Conservation (phyloP, 2,329 filamentous ascomycete species). For the Ceratocystis destructans region DNA sequence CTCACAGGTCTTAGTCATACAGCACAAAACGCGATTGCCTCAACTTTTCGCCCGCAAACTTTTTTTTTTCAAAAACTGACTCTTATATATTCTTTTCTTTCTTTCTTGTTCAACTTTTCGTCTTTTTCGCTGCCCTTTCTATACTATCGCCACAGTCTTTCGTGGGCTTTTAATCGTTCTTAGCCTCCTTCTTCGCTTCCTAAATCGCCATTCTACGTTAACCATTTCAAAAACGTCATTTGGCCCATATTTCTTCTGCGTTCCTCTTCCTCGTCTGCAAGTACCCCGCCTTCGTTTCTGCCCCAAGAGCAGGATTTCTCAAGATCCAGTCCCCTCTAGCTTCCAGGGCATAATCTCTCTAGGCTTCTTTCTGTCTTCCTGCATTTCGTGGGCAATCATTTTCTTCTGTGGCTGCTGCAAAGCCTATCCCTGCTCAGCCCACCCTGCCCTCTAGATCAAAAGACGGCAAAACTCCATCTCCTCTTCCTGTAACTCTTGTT, state of each 20-base stretch:
- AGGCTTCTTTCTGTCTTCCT: not conserved
- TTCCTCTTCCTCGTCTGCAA: not conserved
- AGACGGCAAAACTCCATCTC: no score
- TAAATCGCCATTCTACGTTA: not conserved
- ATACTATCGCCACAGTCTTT: no score
- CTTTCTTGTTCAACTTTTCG: not conserved
- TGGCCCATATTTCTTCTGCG: not conserved
- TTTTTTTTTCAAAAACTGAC: not conserved
- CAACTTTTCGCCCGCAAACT: not conserved
- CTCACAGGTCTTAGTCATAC: not conserved
- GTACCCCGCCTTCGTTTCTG: constrained; percentile 3
- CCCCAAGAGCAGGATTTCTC: not conserved
- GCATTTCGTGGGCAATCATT: not conserved
- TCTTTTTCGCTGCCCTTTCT: no score
- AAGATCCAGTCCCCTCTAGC: not conserved
- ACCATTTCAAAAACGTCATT: no score
- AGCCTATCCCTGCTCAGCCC: no score
- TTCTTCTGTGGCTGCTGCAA: no score
- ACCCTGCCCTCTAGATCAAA: no score
- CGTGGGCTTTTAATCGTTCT: no score
- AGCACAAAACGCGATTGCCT: not conserved
- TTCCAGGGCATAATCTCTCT: not conserved
- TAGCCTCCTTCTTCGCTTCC: not conserved
- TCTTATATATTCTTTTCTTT: not conserved
- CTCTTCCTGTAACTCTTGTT: no score